A percentile compares a stretch with the other conserved stretches of the same genome.
Conservation (phyloP, 1,284 basidiomycete species). For the Cryptococcus sp. region DNA sequence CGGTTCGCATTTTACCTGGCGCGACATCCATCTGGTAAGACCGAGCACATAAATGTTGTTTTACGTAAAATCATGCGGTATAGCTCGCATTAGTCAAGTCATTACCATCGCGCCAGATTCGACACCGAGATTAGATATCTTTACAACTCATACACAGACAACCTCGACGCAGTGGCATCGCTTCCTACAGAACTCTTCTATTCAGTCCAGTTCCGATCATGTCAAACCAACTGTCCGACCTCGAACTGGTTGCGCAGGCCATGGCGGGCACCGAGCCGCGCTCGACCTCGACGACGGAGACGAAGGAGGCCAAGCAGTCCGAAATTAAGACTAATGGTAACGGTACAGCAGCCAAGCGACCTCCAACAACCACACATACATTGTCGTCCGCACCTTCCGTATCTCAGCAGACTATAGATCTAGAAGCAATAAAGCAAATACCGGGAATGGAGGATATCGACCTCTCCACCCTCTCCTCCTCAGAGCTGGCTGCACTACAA, state of each 20-base stretch:
- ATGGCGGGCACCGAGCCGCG: slow-evolving; percentile 33
- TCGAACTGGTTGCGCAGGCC: slow-evolving; percentile 49
- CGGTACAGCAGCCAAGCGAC: neutral
- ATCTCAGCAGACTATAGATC: neutral
- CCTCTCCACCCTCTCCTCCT: slow-evolving; percentile 25
- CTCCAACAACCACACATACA: neutral
- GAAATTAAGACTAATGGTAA: neutral
- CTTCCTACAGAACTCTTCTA: too few relatives aligned
- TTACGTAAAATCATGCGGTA: too few relatives aligned
- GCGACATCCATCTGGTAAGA: too few relatives aligned
- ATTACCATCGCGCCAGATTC: too few relatives aligned
- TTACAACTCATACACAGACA: too few relatives aligned
- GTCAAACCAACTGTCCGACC: slow-evolving; percentile 42
- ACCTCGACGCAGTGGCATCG: too few relatives aligned
- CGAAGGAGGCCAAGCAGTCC: too few relatives aligned
- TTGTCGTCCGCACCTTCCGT: neutral
- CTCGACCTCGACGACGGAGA: neutral
- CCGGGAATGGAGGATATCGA: slow-evolving; percentile 21
- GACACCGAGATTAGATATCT: too few relatives aligned
- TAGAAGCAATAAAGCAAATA: neutral
- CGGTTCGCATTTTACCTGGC: too few relatives aligned
- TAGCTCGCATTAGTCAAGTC: too few relatives aligned
- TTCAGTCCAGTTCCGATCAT: too few relatives aligned
- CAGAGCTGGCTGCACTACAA: slow-evolving; percentile 28
- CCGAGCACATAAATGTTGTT: too few relatives aligned